Evolutionary conservation across 148 eudicot genomes (phyloP).

Genomic region (Vaccinium darrowii): DNA sequence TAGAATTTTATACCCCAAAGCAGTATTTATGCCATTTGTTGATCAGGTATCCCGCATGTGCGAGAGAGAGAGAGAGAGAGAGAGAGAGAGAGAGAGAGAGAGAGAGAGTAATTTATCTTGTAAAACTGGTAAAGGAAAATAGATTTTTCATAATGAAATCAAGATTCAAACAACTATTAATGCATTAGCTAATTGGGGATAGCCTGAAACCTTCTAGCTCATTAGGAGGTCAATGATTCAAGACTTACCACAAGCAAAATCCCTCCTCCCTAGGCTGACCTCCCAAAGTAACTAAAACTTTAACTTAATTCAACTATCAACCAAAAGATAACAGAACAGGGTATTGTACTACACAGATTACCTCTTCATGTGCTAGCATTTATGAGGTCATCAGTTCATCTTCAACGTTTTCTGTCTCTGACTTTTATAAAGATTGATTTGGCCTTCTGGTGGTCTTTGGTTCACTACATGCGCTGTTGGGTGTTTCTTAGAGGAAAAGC

Average conservation of each 20-base stretch:
- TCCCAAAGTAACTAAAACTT: background rate
- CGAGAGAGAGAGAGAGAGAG: background rate
- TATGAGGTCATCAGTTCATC: background rate
- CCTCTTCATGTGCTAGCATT: background rate
- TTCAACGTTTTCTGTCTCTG: background rate
- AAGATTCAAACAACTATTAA: background rate
- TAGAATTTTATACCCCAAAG: background rate
- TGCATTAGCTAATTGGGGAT: background rate
- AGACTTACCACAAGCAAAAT: background rate
- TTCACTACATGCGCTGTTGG: background rate
- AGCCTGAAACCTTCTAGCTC: background rate
- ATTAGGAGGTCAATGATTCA: background rate
- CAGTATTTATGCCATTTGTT: too few species aligned
- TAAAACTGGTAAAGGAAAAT: background rate
- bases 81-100: background rate
- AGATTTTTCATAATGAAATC: background rate
- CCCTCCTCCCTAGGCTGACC: background rate
- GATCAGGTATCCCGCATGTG: background rate
- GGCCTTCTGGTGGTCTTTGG: background rate
- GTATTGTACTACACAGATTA: background rate
- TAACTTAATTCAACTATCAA: background rate
- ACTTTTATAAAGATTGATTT: background rate
- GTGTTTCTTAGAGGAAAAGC: constrained; percentile 10
- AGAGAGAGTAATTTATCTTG: background rate
- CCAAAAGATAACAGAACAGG: background rate